phyloP scores from a whole-genome alignment of 805 yeast genomes.

The Lipomyces yamanashiensis region DNA sequence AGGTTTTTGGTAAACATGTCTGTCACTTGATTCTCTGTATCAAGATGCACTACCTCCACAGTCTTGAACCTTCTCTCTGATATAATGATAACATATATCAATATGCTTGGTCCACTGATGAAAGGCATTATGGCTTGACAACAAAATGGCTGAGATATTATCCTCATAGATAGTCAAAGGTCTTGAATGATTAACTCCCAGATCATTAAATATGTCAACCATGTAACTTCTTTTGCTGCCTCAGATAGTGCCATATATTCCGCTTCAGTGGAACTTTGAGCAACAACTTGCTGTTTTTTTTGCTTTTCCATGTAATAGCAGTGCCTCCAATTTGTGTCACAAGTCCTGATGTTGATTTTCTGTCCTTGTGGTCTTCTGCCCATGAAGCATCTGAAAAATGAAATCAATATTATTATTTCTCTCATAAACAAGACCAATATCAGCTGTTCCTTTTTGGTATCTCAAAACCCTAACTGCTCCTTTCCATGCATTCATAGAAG shows the following conservation, averaged over 20 bases:
- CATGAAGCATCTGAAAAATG: neutral
- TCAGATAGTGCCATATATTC: conserved; percentile 9
- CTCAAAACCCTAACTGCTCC: conserved; percentile 60
- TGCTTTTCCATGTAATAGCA: conserved; percentile 8
- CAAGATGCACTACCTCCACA: neutral
- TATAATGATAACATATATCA: neutral
- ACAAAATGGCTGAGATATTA: neutral
- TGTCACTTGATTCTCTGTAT: neutral
- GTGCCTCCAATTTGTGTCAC: neutral
- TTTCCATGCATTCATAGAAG: conserved; percentile 43
- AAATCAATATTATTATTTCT: too few relatives aligned
- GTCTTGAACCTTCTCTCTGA: neutral
- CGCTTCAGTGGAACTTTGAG: conserved; percentile 8
- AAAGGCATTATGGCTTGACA: neutral
- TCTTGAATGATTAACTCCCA: neutral
- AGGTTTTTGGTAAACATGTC: conserved; percentile 1
- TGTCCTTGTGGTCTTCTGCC: neutral
- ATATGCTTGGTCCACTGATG: conserved; percentile 11
- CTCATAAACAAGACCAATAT: conserved; percentile 50
- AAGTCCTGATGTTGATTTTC: neutral
- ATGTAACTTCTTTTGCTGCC: neutral
- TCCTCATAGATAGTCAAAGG: conserved; percentile 4
- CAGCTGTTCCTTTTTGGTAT: conserved; percentile 54
- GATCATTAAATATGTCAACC: neutral
- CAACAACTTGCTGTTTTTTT: conserved; percentile 8